Evolutionary conservation across 305 asterid species (phyloP).

Genomic region (Ilex paraguariensis): DNA sequence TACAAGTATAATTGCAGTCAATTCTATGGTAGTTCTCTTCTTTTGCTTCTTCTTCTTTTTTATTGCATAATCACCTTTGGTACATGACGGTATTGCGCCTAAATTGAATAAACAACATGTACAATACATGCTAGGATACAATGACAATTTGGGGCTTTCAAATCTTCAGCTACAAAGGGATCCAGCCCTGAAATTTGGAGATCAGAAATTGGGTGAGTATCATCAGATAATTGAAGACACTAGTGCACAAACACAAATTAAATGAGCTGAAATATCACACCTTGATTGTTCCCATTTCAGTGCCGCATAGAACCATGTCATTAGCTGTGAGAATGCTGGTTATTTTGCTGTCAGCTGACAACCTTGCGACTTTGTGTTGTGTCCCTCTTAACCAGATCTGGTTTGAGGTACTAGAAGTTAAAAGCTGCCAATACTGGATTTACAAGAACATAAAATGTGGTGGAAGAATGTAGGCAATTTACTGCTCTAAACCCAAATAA

Average conservation of each 20-base stretch:
- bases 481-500: too few relatives aligned
- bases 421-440: too few relatives aligned
- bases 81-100: too few relatives aligned
- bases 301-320: slow-evolving; percentile 90
- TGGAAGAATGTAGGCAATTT: too few relatives aligned
- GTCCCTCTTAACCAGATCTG: slow-evolving; percentile 95
- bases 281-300: slow-evolving; percentile 88
- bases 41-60: too few relatives aligned
- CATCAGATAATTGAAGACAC: background rate
- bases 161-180: slow-evolving; percentile 58
- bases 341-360: slow-evolving; percentile 93
- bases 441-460: too few relatives aligned
- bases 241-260: background rate
- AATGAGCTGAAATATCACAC: slow-evolving; percentile 26
- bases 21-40: too few relatives aligned
- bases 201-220: slow-evolving; percentile 6
- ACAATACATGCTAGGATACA: too few relatives aligned
- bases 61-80: too few relatives aligned
- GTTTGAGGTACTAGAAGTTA: background rate
- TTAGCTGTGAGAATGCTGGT: slow-evolving; percentile 84
- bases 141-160: background rate
- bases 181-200: slow-evolving; percentile 77
- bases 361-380: slow-evolving; percentile 82
- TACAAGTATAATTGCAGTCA: too few relatives aligned
- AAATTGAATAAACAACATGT: too few relatives aligned